Base-by-base conservation (phyloP, 164 flowering plant genomes). In the Santalum album region DNA sequence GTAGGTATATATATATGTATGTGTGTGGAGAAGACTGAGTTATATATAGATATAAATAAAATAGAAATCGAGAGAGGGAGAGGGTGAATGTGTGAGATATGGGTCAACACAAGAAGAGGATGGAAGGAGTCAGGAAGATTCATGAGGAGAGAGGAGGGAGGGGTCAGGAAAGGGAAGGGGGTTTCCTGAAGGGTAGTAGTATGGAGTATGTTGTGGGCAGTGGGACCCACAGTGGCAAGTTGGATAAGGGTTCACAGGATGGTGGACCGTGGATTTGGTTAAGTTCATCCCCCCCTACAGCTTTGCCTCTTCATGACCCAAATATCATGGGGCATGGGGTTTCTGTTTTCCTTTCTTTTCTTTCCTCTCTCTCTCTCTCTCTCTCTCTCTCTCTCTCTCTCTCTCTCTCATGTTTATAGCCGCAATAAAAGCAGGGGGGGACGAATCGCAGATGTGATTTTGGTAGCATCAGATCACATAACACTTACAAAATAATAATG, bases 201-300 rank as follows among this genome's bases (percentile, higher is more conserved):
- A 15, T 38, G 58, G 64, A 63, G 62, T 52, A 69, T 68, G 81
- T 72, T 80, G 79, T 76, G 83, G 78, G 79, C 70, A 53, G 68
- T 54, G 73, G 80, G 80, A 7, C 67, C 78, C 73, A 65, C 12
- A 2, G 1, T 0, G 56, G 56, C 82, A 81, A 82, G 76, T 82
- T 79, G 89, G 73, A n/a, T n/a, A 75, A 74, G 76, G 74, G 76
- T 74, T 83, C 84, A 83, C 82, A 80, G 81, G 86, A 77, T 51
- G 26, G 71, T 69, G 86, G 80, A 81, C 76, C 78, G 35, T 65
- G 72, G 65, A 49, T 56, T 42, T 42, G 48, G 66, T 49, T 55
- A 67, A 74, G 79, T 86, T 68, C 88, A 80, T 80, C 82, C 84
- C 88, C 86, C 90, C 87, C 65, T 67, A 69, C n/a, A 60, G 39